Evolutionary conservation across 192 early-diverging fungal species (phyloP).

Genomic region (Coemansia aciculifera): DNA sequence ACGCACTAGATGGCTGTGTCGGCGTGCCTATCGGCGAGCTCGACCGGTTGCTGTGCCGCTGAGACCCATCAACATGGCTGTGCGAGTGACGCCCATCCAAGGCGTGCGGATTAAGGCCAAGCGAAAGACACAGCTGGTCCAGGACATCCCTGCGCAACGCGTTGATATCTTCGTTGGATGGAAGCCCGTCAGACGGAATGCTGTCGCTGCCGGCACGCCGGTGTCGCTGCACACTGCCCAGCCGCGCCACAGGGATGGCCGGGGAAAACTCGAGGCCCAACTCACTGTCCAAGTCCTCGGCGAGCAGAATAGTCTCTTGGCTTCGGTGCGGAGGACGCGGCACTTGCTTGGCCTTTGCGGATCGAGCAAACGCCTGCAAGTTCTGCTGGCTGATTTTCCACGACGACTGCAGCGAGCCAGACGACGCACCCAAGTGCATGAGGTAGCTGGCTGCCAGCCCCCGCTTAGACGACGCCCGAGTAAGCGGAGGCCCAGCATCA

Average conservation of each 20-base stretch:
- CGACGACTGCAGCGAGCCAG: slow-evolving; percentile 17
- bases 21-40: slow-evolving; percentile 1
- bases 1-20: slow-evolving; percentile 21
- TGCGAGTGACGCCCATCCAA: slow-evolving; percentile 29
- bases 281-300: slow-evolving; percentile 4
- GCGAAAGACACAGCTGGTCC: slow-evolving; percentile 31
- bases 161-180: slow-evolving; percentile 29
- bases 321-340: not conserved
- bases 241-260: not conserved
- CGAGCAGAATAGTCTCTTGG: not conserved
- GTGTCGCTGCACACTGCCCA: slow-evolving; percentile 16
- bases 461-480: slow-evolving; percentile 3
- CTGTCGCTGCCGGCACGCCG: slow-evolving; percentile 45
- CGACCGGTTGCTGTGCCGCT: slow-evolving; percentile 6
- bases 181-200: slow-evolving; percentile 11
- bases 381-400: slow-evolving; percentile 43
- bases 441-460: slow-evolving; percentile 7
- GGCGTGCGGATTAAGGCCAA: slow-evolving; percentile 40
- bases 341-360: slow-evolving; percentile 6
- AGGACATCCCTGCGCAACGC: slow-evolving; percentile 32
- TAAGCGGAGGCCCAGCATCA: not conserved
- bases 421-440: not conserved
- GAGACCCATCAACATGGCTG: not conserved
- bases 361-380: slow-evolving; percentile 17
- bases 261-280: not conserved